A percentile compares a stretch with the other conserved stretches of the same genome.
These are phyloP conservation scores for Lactarius akahatsu DNA, from an alignment of 768 basidiomycete genomes.

Conservation along the genomic window DNA sequence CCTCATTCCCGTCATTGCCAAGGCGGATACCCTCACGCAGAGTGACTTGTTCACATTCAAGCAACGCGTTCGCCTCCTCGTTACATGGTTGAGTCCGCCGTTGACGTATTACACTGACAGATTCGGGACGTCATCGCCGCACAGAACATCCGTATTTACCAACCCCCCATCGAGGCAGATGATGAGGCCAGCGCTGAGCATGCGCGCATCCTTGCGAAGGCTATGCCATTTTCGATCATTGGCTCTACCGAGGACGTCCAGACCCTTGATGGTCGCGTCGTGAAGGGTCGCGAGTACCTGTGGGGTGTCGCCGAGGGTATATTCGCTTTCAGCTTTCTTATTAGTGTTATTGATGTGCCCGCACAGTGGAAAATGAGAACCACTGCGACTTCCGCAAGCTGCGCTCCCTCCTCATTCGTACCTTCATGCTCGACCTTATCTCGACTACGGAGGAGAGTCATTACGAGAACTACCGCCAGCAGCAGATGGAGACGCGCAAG, in stretches of 20 bases:
- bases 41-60: conserved; percentile 91
- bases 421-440: conserved; percentile 98
- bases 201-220: conserved; percentile 80
- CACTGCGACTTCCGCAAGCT: conserved; percentile 99
- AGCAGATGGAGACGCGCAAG: conserved; percentile 99
- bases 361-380: conserved; percentile 92
- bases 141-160: conserved; percentile 94
- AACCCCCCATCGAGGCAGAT: conserved; percentile 87
- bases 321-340: conserved; percentile 28
- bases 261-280: conserved; percentile 84
- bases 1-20: conserved; percentile 95
- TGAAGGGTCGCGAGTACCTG: conserved; percentile 97
- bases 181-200: conserved; percentile 86
- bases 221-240: conserved; percentile 98
- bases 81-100: conserved; percentile 20
- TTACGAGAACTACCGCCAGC: conserved; percentile 97
- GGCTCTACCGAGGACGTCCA: conserved; percentile 94
- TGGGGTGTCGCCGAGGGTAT: conserved; percentile 99
- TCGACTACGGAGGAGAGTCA: conserved; percentile 93
- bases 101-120: conserved; percentile 38
- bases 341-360: conserved; percentile 1
- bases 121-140: conserved; percentile 87
- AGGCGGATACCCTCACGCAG: conserved; percentile 96
- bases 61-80: conserved; percentile 63
- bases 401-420: conserved; percentile 91